Percentiles rank a stretch among this genome's conserved stretches.
These are phyloP conservation scores for Porphyrellus cyaneotinctus DNA, from an alignment of 768 basidiomycete genomes.

Conservation along the genomic window DNA sequence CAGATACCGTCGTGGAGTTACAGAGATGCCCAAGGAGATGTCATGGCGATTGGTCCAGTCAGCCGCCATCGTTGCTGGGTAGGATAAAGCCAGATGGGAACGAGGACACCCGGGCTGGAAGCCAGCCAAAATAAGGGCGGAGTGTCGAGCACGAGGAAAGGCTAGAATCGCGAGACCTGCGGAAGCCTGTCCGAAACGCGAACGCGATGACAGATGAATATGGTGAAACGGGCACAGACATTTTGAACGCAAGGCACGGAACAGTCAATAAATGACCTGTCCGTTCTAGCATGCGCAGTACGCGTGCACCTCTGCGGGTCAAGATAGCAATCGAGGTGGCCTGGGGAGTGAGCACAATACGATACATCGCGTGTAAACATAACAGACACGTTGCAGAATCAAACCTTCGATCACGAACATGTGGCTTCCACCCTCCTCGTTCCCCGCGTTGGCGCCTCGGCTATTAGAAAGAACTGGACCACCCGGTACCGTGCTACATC, in stretches of 20 bases:
- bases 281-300: slow-evolving; percentile 23
- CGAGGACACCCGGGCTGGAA: slow-evolving; percentile 1
- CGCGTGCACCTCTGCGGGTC: slow-evolving; percentile 20
- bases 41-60: slow-evolving; percentile 16
- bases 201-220: slow-evolving; percentile 15
- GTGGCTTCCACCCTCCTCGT: slow-evolving; percentile 6
- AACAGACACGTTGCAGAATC: slow-evolving; percentile 21
- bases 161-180: slow-evolving; percentile 22
- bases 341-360: slow-evolving; percentile 4
- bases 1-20: slow-evolving; percentile 32
- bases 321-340: slow-evolving; percentile 3
- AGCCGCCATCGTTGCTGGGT: slow-evolving; percentile 13
- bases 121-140: slow-evolving; percentile 22
- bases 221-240: slow-evolving; percentile 17
- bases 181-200: slow-evolving; percentile 28
- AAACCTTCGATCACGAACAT: slow-evolving; percentile 17
- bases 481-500: not conserved
- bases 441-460: slow-evolving; percentile 1
- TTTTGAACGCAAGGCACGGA: slow-evolving; percentile 21
- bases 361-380: slow-evolving; percentile 9
- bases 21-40: slow-evolving; percentile 18
- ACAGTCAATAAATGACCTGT: slow-evolving; percentile 11
- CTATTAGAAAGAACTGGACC: not conserved
- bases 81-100: slow-evolving; percentile 6
- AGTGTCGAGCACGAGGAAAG: slow-evolving; percentile 28